A percentile compares a stretch with the other conserved stretches of the same genome.
These are phyloP conservation scores for Picochlorum sp. DNA, from an alignment of 139 green algal species.

Conservation along the genomic window DNA sequence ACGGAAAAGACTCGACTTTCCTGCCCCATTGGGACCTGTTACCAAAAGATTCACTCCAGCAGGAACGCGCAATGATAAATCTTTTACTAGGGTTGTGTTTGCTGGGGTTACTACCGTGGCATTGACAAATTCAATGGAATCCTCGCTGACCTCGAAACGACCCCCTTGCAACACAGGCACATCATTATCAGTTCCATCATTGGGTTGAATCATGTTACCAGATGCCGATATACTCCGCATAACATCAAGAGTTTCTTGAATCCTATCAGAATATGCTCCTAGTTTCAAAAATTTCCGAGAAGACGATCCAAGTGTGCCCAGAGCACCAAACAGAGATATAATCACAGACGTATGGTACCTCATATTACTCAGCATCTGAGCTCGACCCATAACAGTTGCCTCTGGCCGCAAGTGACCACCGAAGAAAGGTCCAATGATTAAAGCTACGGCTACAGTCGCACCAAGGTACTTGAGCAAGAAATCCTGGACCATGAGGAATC, in stretches of 20 bases:
- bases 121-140: constrained; percentile 56
- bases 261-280: constrained; percentile 47
- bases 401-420: constrained; percentile 42
- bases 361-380: constrained; percentile 68
- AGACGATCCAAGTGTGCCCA: constrained; percentile 50
- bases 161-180: not conserved
- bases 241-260: constrained; percentile 37
- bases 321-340: constrained; percentile 56
- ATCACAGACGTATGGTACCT: constrained; percentile 72
- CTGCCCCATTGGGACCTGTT: constrained; percentile 55
- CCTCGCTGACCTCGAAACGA: constrained; percentile 19
- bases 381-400: constrained; percentile 31
- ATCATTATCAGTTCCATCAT: not conserved
- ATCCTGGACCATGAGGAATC: constrained; percentile 63
- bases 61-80: constrained; percentile 47
- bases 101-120: constrained; percentile 57
- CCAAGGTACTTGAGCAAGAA: constrained; percentile 73
- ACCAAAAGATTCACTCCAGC: constrained; percentile 69
- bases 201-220: not conserved
- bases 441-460: constrained; percentile 59
- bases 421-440: constrained; percentile 82
- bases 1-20: constrained; percentile 54
- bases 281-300: constrained; percentile 50
- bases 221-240: constrained; percentile 5
- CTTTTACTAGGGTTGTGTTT: constrained; percentile 39